phyloP scores from a whole-genome alignment of 345 rosid genomes.

The Populus nigra region DNA sequence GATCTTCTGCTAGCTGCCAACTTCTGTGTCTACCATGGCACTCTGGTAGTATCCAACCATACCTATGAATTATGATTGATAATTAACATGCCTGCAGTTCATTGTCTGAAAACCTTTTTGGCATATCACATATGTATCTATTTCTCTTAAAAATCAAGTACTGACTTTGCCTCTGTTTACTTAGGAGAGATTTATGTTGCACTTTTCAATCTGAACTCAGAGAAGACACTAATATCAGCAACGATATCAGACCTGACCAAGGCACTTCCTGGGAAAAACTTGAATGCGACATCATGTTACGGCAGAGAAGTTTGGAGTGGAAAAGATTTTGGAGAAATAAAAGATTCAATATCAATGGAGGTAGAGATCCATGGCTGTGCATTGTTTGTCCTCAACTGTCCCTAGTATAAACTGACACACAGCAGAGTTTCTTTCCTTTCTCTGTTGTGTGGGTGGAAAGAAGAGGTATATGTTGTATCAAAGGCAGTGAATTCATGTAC shows the following conservation, averaged over 20 bases:
- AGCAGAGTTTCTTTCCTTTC: neutral
- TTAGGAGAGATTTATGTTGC: conserved; percentile 32
- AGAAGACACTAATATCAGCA: conserved; percentile 44
- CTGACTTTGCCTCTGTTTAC: neutral
- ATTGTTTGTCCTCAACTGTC: conserved; percentile 56
- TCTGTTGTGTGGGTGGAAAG: neutral
- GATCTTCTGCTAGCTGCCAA: neutral
- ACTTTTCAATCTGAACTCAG: conserved; percentile 24
- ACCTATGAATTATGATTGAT: neutral
- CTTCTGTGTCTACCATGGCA: neutral
- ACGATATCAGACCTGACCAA: conserved; percentile 54
- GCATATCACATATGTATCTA: neutral
- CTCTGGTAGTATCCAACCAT: neutral
- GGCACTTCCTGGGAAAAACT: conserved; percentile 38
- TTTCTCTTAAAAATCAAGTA: neutral
- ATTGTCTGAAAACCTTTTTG: neutral
- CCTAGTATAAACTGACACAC: conserved; percentile 1
- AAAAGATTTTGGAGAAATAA: conserved; percentile 25
- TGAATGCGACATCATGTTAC: conserved; percentile 40
- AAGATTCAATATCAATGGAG: conserved; percentile 32
- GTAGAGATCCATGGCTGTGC: conserved; percentile 59
- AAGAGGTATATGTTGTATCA: neutral
- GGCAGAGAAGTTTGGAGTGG: conserved; percentile 70
- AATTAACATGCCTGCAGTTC: neutral
- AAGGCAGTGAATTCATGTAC: neutral